Conservation (phyloP, 495 filamentous ascomycete genomes). For the Xylaria telfairii region DNA sequence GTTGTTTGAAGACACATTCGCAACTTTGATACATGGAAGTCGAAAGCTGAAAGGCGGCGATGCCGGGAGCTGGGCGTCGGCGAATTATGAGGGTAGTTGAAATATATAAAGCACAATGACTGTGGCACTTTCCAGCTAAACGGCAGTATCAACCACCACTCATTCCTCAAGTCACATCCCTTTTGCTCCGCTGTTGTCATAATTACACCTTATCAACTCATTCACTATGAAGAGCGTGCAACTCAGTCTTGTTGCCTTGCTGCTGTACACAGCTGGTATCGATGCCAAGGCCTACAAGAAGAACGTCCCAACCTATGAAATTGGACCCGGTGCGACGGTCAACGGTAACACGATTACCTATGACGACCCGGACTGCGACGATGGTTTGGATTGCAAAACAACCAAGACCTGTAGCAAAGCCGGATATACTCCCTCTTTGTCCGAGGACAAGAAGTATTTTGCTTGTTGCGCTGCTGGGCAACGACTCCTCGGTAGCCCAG, state of each 20-base stretch:
- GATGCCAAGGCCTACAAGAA: constrained; percentile 1
- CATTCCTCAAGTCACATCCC: background rate
- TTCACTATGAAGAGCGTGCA: constrained; percentile 20
- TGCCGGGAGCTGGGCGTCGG: too few relatives aligned
- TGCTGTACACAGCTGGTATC: background rate
- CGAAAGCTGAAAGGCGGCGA: background rate
- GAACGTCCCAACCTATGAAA: constrained; percentile 19
- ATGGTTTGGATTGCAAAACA: background rate
- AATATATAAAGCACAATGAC: background rate
- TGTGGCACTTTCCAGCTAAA: background rate
- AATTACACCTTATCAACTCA: background rate
- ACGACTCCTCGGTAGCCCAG: constrained; percentile 10
- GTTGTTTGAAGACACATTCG: background rate
- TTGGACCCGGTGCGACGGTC: background rate
- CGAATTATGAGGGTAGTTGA: background rate
- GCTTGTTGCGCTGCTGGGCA: constrained; percentile 22
- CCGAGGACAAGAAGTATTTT: constrained; percentile 20
- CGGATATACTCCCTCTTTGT: constrained; percentile 3
- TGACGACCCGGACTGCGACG: constrained; percentile 12
- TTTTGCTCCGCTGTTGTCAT: background rate
- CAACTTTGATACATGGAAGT: background rate
- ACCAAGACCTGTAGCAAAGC: constrained; percentile 17
- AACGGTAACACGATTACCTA: constrained; percentile 11
- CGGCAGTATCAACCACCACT: background rate
- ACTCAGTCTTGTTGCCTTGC: constrained; percentile 7